These are phyloP conservation scores for Colletotrichum tropicale DNA, from an alignment of 2,329 filamentous ascomycete genomes.

Conservation along the genomic window DNA sequence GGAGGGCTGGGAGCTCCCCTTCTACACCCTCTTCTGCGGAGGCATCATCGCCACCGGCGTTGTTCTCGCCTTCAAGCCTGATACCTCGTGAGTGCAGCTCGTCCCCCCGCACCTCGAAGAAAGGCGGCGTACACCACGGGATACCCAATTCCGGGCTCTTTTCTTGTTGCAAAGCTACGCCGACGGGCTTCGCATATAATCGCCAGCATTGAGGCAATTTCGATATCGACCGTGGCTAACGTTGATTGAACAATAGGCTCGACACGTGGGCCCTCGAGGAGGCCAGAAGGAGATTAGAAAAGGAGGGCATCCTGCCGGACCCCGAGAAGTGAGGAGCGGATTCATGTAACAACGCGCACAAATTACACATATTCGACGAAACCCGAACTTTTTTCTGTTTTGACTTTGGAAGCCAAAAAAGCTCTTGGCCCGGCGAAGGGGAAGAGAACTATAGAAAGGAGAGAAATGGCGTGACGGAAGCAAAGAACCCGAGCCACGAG, in stretches of 20 bases:
- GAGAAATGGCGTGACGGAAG: conserved; percentile 9
- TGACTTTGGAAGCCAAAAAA: background rate
- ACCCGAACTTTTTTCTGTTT: background rate
- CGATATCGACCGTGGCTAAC: conserved; percentile 28
- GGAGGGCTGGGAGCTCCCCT: conserved; percentile 93
- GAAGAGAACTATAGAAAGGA: conserved; percentile 4
- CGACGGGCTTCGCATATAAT: background rate
- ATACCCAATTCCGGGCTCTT: accelerated
- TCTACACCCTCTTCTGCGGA: conserved; percentile 84
- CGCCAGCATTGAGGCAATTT: conserved; percentile 9
- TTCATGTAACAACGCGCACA: conserved; percentile 20
- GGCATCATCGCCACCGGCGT: conserved; percentile 75
- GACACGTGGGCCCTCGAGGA: conserved; percentile 99
- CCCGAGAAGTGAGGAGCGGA: conserved; percentile 66
- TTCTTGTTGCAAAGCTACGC: background rate
- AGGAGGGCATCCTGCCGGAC: conserved; percentile 90
- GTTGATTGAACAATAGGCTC: conserved; percentile 67
- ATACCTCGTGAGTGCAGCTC: conserved; percentile 83
- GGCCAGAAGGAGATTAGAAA: conserved; percentile 91
- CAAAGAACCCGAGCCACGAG: conserved; percentile 11
- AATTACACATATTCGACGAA: background rate
- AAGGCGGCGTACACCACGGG: background rate
- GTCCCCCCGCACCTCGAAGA: background rate
- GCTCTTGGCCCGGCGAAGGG: background rate
- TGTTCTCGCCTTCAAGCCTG: conserved; percentile 94